A percentile compares a stretch with the other conserved stretches of the same genome.
Conservation (phyloP, 768 basidiomycete genomes). For the Pholiota conissans region DNA sequence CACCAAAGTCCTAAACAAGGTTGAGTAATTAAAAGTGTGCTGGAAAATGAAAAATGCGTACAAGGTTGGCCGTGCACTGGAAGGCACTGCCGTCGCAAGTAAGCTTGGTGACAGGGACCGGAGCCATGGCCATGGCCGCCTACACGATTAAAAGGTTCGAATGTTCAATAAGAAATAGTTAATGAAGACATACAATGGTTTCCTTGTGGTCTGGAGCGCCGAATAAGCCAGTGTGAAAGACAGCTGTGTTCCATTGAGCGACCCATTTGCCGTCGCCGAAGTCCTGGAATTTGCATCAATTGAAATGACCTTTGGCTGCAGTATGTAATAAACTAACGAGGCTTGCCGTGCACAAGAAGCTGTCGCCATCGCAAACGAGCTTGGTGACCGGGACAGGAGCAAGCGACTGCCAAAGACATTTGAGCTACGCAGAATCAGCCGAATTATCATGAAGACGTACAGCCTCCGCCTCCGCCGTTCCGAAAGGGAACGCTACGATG, state of each 20-base stretch:
- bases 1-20: not conserved
- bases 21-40: not conserved
- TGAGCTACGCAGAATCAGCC: no score
- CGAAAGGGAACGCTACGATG: slow-evolving; percentile 4
- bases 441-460: no score
- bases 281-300: not conserved
- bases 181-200: not conserved
- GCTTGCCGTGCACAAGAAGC: slow-evolving; percentile 5
- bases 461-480: not conserved
- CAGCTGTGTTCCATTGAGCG: slow-evolving; percentile 9
- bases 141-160: not conserved
- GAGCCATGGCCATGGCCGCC: not conserved
- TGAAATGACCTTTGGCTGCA: no score
- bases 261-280: slow-evolving; percentile 10
- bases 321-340: not conserved
- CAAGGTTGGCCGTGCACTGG: slow-evolving; percentile 1
- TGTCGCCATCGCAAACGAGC: slow-evolving; percentile 6
- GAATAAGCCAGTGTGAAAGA: slow-evolving; percentile 1
- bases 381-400: slow-evolving; percentile 5
- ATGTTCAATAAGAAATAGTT: not conserved
- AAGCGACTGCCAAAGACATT: not conserved
- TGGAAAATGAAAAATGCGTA: no score
- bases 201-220: not conserved
- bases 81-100: not conserved
- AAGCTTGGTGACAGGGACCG: slow-evolving; percentile 1